Conservation (phyloP, 208 protist genomes). For the Crithidia thermophila region DNA sequence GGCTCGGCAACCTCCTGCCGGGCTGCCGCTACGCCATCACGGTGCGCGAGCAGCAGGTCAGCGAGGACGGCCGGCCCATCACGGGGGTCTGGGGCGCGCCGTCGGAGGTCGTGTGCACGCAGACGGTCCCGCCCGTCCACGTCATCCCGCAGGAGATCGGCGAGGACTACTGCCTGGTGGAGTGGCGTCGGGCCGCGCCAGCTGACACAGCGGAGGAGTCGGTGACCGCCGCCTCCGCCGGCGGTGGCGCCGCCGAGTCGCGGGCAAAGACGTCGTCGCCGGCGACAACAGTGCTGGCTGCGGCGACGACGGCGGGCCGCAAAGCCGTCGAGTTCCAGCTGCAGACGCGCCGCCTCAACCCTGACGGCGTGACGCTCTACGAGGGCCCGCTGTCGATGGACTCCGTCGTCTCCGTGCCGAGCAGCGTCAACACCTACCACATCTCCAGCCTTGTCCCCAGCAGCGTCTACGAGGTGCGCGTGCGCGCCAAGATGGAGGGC, state of each 20-base stretch:
- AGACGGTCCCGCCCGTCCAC: constrained; percentile 77
- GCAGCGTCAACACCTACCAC: constrained; percentile 51
- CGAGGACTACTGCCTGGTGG: constrained; percentile 89
- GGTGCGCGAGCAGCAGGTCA: constrained; percentile 85
- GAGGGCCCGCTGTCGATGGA: constrained; percentile 65
- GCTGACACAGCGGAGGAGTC: constrained; percentile 6
- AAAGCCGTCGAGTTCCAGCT: constrained; percentile 75
- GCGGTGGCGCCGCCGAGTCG: background rate
- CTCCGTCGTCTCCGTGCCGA: constrained; percentile 50
- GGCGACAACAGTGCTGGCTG: constrained; percentile 14
- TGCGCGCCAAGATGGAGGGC: constrained; percentile 70
- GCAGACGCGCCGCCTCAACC: constrained; percentile 62
- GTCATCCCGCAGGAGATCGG: constrained; percentile 86
- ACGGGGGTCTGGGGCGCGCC: constrained; percentile 61
- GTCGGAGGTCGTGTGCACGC: constrained; percentile 54
- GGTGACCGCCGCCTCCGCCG: background rate
- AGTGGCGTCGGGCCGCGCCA: constrained; percentile 64
- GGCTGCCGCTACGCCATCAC: constrained; percentile 82
- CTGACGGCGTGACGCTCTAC: constrained; percentile 52
- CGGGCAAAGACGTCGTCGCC: background rate
- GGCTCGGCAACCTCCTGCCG: constrained; percentile 79
- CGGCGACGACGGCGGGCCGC: constrained; percentile 20
- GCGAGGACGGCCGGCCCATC: constrained; percentile 54
- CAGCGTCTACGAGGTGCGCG: constrained; percentile 85
- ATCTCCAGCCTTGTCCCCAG: constrained; percentile 74